Evolutionary conservation across 768 basidiomycete genomes (phyloP).

Genomic region (Tylopilus plumbeoviolaceoides): DNA sequence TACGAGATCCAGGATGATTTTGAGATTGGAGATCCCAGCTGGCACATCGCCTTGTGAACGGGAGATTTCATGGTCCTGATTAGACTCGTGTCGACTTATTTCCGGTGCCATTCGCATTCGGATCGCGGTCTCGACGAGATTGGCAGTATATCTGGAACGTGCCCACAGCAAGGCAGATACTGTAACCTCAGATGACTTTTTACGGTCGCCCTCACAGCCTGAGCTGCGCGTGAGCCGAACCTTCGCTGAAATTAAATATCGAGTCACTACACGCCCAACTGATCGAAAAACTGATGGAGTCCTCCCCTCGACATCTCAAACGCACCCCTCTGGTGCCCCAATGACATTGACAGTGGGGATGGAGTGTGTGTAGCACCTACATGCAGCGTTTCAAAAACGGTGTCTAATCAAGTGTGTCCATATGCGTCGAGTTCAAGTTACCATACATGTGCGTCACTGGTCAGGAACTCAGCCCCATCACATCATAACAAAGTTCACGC

Average conservation of each 20-base stretch:
- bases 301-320: not conserved
- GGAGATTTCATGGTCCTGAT: slow-evolving; percentile 20
- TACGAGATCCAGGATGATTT: slow-evolving; percentile 18
- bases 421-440: not conserved
- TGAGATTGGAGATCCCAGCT: slow-evolving; percentile 22
- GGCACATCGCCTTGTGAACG: slow-evolving; percentile 5
- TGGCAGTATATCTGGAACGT: slow-evolving; percentile 27
- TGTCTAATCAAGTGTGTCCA: not conserved
- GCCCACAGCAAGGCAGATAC: slow-evolving; percentile 27
- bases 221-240: slow-evolving; percentile 8
- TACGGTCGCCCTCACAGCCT: slow-evolving; percentile 2
- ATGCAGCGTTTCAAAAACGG: not conserved
- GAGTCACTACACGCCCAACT: slow-evolving; percentile 7
- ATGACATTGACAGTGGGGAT: no score
- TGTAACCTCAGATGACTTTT: slow-evolving; percentile 10
- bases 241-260: slow-evolving; percentile 21
- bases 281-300: slow-evolving; percentile 8
- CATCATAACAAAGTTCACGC: not conserved
- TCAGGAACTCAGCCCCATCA: slow-evolving; percentile 3
- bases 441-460: slow-evolving; percentile 16
- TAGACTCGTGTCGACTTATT: slow-evolving; percentile 29
- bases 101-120: slow-evolving; percentile 18
- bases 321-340: slow-evolving; percentile 5
- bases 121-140: slow-evolving; percentile 27
- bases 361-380: not conserved